phyloP scores from a whole-genome alignment of 2,329 filamentous ascomycete genomes.

The Hymenoscyphus albidus region DNA sequence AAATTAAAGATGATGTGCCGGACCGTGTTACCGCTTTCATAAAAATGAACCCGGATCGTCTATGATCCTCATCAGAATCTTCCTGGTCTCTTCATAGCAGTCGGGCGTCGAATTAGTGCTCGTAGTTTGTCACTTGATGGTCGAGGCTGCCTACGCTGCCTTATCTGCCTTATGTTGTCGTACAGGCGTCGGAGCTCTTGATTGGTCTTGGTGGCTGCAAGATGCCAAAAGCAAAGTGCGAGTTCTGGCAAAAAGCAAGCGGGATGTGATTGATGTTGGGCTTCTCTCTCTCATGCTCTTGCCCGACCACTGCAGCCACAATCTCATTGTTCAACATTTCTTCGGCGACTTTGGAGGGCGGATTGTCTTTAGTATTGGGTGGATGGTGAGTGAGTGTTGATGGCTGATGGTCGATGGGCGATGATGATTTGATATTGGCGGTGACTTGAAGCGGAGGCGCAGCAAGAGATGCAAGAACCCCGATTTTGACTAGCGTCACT shows the following conservation, averaged over 20 bases:
- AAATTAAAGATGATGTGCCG: neutral
- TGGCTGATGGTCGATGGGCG: neutral
- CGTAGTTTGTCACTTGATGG: neutral
- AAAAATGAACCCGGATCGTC: neutral
- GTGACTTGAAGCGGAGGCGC: neutral
- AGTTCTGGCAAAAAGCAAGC: constrained; percentile 4
- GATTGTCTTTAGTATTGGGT: neutral
- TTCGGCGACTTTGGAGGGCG: neutral
- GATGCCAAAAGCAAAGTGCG: neutral
- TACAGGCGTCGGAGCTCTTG: neutral
- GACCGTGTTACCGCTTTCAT: neutral
- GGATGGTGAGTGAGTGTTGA: neutral
- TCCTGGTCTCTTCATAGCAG: neutral
- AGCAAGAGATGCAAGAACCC: neutral
- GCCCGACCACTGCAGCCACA: constrained; percentile 18
- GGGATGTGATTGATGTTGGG: neutral
- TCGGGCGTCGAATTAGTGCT: neutral
- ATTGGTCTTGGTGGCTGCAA: neutral
- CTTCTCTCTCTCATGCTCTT: neutral
- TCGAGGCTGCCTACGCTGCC: neutral
- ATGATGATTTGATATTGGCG: neutral
- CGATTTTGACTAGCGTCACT: neutral
- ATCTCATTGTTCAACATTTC: neutral
- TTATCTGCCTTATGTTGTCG: neutral
- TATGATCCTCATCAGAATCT: neutral